phyloP scores from a whole-genome alignment of 2,329 filamentous ascomycete species.

The Ascochyta rabiei region DNA sequence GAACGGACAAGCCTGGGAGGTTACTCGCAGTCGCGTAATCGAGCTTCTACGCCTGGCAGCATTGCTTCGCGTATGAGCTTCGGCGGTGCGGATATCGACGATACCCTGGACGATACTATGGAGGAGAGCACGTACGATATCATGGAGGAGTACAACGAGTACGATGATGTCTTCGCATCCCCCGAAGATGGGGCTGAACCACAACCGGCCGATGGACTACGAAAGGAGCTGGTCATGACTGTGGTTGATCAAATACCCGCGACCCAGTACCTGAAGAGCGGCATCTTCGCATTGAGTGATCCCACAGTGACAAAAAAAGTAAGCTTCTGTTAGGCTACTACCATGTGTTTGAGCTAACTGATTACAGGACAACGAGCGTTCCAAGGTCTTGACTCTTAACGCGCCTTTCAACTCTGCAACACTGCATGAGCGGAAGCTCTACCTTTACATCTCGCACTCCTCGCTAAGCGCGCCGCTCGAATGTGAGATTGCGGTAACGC shows the following conservation, averaged over 20 bases:
- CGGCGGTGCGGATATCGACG: conserved; percentile 45
- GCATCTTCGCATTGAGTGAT: conserved; percentile 33
- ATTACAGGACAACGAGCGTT: conserved; percentile 5
- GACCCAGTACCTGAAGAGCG: conserved; percentile 35
- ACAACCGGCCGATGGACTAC: conserved; percentile 45
- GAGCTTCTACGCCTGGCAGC: conserved; percentile 63
- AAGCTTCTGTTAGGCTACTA: background rate
- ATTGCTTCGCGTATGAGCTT: conserved; percentile 48
- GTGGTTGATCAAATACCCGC: conserved; percentile 44
- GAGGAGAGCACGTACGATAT: conserved; percentile 48
- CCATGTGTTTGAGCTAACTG: conserved; percentile 9
- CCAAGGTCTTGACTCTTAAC: conserved; percentile 38
- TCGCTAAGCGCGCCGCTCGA: conserved; percentile 43
- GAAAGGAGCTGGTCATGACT: conserved; percentile 48
- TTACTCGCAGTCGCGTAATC: conserved; percentile 51
- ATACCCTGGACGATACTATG: conserved; percentile 47
- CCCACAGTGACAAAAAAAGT: conserved; percentile 24
- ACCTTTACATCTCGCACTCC: conserved; percentile 46
- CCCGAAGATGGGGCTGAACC: conserved; percentile 37
- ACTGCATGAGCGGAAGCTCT: conserved; percentile 46
- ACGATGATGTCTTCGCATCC: conserved; percentile 46
- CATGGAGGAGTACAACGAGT: conserved; percentile 48
- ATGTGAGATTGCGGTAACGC: conserved; percentile 44
- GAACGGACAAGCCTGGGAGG: conserved; percentile 66
- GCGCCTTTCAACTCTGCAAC: conserved; percentile 47